Conservation (phyloP, 441 rosid species). For the Arabidopsis lyrata region DNA sequence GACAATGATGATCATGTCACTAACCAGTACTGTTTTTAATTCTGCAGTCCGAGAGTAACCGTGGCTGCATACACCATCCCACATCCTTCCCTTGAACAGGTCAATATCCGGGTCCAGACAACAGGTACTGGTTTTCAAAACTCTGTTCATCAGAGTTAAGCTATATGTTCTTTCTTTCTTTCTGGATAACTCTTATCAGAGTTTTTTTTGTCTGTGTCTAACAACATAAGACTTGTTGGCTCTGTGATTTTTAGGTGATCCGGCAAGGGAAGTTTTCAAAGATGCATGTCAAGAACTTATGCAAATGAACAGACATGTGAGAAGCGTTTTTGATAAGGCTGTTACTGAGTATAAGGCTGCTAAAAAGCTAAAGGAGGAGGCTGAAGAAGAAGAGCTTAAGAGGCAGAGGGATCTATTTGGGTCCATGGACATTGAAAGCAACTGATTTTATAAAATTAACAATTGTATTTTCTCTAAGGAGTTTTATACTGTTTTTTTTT, state of each 20-base stretch:
- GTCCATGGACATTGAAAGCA: conserved; percentile 31
- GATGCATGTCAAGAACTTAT: conserved; percentile 85
- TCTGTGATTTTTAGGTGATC: conserved; percentile 62
- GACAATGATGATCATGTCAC: conserved; percentile 1
- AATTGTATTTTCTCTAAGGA: conserved; percentile 8
- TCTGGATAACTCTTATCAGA: background rate
- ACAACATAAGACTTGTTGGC: background rate
- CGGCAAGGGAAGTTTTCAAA: conserved; percentile 78
- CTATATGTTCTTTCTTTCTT: background rate
- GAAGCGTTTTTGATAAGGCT: conserved; percentile 70
- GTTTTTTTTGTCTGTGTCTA: background rate
- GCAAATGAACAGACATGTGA: conserved; percentile 78
- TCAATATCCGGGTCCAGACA: conserved; percentile 85
- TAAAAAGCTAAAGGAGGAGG: background rate
- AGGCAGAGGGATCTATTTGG: conserved; percentile 17
- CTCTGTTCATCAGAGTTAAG: background rate
- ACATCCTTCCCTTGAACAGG: conserved; percentile 90
- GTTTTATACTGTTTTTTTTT: background rate
- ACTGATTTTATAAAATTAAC: conserved; percentile 19
- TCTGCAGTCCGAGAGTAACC: conserved; percentile 83
- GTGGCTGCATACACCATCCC: conserved; percentile 87
- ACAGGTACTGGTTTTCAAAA: conserved; percentile 60
- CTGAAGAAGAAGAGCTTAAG: conserved; percentile 21
- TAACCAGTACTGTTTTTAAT: conserved; percentile 16
- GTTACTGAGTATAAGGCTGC: conserved; percentile 53